These are phyloP conservation scores for Pulicaria dysenterica DNA, from an alignment of 129 eudicot species.

Conservation along the genomic window DNA sequence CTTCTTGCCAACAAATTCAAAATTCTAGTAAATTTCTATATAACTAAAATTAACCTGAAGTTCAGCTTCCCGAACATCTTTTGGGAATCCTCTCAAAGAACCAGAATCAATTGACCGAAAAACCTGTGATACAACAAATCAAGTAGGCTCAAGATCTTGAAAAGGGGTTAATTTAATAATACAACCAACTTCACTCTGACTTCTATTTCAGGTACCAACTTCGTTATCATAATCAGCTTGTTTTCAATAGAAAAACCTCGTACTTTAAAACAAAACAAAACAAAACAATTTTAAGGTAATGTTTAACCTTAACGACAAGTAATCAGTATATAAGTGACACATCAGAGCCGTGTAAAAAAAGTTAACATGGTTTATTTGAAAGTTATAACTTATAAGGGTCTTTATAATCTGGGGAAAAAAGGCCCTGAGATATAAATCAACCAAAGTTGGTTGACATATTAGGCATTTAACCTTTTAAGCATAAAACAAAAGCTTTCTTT, in stretches of 20 bases:
- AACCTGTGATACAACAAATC: constrained; percentile 43
- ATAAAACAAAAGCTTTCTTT: too few relatives aligned
- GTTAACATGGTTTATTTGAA: neutral
- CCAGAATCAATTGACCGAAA: constrained; percentile 90
- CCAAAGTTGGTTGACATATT: neutral
- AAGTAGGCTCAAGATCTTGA: constrained; percentile 5
- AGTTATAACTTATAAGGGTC: neutral
- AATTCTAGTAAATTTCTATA: neutral
- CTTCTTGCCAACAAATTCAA: constrained; percentile 22
- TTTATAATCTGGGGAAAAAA: neutral
- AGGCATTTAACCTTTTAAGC: neutral
- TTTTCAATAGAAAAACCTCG: neutral
- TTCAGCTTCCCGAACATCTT: constrained; percentile 58
- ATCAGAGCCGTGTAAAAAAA: neutral
- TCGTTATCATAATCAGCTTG: neutral
- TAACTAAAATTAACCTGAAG: constrained; percentile 45
- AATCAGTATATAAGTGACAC: neutral
- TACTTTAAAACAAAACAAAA: neutral
- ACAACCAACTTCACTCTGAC: neutral
- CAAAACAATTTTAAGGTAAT: neutral
- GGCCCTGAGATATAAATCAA: neutral
- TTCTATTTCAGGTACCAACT: neutral
- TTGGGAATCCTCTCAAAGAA: constrained; percentile 80
- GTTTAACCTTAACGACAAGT: neutral
- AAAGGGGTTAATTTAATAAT: neutral